Evolutionary conservation across 139 green algal genomes (phyloP).

Genomic region (Chloropicon primus): DNA sequence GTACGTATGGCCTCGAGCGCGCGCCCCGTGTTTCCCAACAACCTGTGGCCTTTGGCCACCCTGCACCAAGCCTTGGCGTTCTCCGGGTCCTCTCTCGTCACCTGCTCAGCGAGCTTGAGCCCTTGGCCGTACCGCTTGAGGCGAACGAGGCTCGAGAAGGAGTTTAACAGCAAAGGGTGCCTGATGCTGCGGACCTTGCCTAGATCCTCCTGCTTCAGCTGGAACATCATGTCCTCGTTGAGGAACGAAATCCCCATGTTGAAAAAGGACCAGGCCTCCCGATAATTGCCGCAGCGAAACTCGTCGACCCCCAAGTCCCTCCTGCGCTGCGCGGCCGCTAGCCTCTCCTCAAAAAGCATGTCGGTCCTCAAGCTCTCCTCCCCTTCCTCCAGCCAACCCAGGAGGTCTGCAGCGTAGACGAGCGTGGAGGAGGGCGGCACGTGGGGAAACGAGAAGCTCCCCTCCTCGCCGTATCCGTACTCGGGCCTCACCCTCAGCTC

Average conservation of each 20-base stretch:
- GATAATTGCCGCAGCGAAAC: background rate
- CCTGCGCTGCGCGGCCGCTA: conserved; percentile 53
- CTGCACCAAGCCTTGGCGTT: background rate
- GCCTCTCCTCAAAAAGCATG: conserved; percentile 47
- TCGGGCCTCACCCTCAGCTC: background rate
- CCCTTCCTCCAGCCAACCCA: conserved; percentile 28
- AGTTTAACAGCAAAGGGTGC: conserved; percentile 20
- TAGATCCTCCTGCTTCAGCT: conserved; percentile 21
- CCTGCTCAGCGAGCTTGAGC: background rate
- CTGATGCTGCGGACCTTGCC: conserved; percentile 15
- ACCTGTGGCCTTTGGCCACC: background rate
- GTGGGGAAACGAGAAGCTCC: conserved; percentile 66
- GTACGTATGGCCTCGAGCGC: background rate
- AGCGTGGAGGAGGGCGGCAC: conserved; percentile 48
- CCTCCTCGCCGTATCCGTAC: conserved; percentile 35
- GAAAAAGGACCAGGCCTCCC: background rate
- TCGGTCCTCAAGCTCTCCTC: background rate
- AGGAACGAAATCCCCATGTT: conserved; percentile 10
- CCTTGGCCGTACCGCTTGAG: conserved; percentile 6
- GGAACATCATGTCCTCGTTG: conserved; percentile 25
- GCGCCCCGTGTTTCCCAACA: background rate
- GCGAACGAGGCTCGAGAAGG: conserved; percentile 14
- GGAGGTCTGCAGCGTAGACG: conserved; percentile 51
- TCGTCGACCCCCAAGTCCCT: conserved; percentile 1
- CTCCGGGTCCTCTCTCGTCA: background rate